Base-by-base conservation (phyloP, 106 monocot genomes). In the Chionographis japonica region DNA sequence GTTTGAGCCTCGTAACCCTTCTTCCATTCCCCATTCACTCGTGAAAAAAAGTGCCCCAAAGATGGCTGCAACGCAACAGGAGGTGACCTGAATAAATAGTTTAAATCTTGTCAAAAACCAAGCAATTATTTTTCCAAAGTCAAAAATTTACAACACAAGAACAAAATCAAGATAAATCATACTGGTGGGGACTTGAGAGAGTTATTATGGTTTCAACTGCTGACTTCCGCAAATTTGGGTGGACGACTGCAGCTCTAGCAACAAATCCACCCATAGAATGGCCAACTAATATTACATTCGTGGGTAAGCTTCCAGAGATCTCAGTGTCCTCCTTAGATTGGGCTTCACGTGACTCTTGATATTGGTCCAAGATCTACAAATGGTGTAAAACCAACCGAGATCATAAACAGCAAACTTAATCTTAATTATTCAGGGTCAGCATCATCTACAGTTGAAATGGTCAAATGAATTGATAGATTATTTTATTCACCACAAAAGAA, bases 201-300 rank as follows among this genome's bases (percentile, higher is more conserved):
- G 97, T 98, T 39, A 98, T 37, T 67, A 93, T 72, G 65, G 97
- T 98, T 65, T 98, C 81, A 65, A 98, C 90, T n/a, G 87, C 72
- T 57, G 77, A 79, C 38, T 83, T 93, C 55, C 97, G 72, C 57
- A 98, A 77, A 55, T 68, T 68, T 63, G 90, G 92, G 66, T 90
- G 92, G 27, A 98, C 79, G 62, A 83, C 46, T 19, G 85, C 92
- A 75, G 97, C 92, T 82, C 97, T 84, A 40, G 97, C 92, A 37
- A 98, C 97, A 79, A 98, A 98, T 8, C 97, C 97, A 75, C 97
- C 97, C 97, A 98, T 98, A 39, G 97, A 98, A 77, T 98, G 97
- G 5, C 97, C 97, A 10, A 98, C 92, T 37, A 98, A 79, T 75
- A 98, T 85, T 54, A 98, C 90, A 81, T 87, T 93, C 50, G 82